Base-by-base conservation (phyloP, 805 yeast species). In the Candida fluviatilis region DNA sequence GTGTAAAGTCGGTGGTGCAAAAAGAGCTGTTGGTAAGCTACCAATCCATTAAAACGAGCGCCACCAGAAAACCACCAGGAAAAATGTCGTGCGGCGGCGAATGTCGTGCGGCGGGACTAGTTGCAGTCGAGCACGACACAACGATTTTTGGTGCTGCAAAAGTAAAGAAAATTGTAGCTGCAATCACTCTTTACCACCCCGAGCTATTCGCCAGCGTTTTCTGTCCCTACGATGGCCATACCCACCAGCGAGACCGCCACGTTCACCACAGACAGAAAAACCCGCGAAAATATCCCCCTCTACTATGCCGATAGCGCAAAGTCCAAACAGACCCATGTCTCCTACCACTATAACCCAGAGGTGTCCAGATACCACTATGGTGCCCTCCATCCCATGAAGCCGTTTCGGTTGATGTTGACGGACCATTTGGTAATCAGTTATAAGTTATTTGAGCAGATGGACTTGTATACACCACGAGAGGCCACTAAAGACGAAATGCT, bases 381-480 rank as follows among this genome's bases (percentile, higher is more conserved):
- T 13, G 84, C 86, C 1, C 76, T 80, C 43, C 99, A 91, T 61
- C 99, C 99, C n/a, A 91, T 91, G 99, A 91, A 91, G 59, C 99
- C 99, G 12, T 87, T 90, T 60, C 69, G 99, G 47, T 69, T 93
- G 45, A 83, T 89, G 90, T 73, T 91, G 32, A 91, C 99, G 0
- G 97, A 91, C 62, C 96, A 90, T 57, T 66, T 91, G 44, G 91
- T 91, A 37, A 76, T 83, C 24, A 80, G 84, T 11, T 91, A 93
- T 61, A 87, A 87, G 41, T 66, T 91, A 34, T 87, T 90, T 58
- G 88, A 88, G 52, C 75, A 81, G 48, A 87, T 91, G 96, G 98
- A 93, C 55, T 63, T 89, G 19, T 93, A 85, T 60, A 73, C 78
- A 42, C 95, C 98, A 2, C 69, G 95, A 43, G 64, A 79, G 24